Evolutionary conservation across 441 rosid species (phyloP).

Genomic region (Erysimum cheiri): DNA sequence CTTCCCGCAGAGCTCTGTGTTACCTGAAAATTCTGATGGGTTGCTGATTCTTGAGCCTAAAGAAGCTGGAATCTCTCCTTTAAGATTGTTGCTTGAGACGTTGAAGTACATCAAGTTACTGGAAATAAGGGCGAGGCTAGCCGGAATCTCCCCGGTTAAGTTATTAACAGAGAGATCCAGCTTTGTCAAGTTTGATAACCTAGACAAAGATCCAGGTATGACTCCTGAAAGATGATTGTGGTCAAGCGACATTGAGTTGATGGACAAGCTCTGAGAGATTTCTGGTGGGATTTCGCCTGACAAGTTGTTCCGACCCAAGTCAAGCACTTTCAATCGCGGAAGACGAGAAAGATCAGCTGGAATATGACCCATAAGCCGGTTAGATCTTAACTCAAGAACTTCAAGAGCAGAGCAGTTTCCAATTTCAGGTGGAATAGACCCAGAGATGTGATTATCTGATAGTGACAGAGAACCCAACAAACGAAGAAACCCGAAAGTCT

Average conservation of each 20-base stretch:
- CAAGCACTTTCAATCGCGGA: conserved; percentile 59
- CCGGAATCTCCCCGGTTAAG: conserved; percentile 80
- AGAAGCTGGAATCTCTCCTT: conserved; percentile 72
- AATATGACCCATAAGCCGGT: conserved; percentile 65
- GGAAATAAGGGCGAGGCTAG: conserved; percentile 52
- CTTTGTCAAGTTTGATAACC: conserved; percentile 58
- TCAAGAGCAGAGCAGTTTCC: conserved; percentile 90
- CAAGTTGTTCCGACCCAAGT: conserved; percentile 75
- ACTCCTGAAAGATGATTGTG: conserved; percentile 71
- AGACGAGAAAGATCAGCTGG: conserved; percentile 77
- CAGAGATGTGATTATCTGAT: conserved; percentile 73
- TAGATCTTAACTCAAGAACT: conserved; percentile 73
- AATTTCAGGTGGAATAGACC: conserved; percentile 73
- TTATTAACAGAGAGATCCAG: conserved; percentile 85
- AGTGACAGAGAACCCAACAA: conserved; percentile 72
- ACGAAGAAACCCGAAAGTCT: conserved; percentile 76
- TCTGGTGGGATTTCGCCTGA: conserved; percentile 72
- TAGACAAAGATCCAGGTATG: conserved; percentile 68
- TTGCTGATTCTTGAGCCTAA: conserved; percentile 70
- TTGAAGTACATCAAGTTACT: conserved; percentile 67
- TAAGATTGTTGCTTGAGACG: conserved; percentile 73
- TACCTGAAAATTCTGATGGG: conserved; percentile 64
- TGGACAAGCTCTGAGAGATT: conserved; percentile 57
- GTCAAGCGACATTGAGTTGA: conserved; percentile 62
- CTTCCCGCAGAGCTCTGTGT: conserved; percentile 73